phyloP scores from a whole-genome alignment of 441 rosid species.

The Rhodomyrtus psidioides region DNA sequence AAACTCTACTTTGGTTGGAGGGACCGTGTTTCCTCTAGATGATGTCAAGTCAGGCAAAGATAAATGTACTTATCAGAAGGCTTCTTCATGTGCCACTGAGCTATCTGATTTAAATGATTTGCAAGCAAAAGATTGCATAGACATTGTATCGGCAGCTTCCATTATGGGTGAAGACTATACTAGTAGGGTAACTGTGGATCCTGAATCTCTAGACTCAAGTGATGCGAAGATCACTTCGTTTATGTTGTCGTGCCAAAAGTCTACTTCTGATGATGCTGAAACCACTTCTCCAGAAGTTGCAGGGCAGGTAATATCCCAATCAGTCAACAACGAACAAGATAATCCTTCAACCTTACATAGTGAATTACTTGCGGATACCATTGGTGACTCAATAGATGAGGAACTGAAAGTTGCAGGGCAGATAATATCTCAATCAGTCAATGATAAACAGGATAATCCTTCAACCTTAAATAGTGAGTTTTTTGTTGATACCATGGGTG shows the following conservation, averaged over 20 bases:
- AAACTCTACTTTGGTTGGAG: slow-evolving; percentile 5
- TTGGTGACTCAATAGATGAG: slow-evolving; percentile 23
- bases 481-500: slow-evolving; percentile 17
- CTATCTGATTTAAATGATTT: slow-evolving; percentile 1
- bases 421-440: slow-evolving; percentile 9
- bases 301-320: slow-evolving; percentile 8
- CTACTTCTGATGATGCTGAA: slow-evolving; percentile 11
- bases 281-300: slow-evolving; percentile 12
- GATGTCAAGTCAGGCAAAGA: slow-evolving; percentile 10
- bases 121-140: neutral
- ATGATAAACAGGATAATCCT: slow-evolving; percentile 8
- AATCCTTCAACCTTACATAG: slow-evolving; percentile 7
- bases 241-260: slow-evolving; percentile 1
- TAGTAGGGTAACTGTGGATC: neutral
- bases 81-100: slow-evolving; percentile 1
- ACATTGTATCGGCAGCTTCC: neutral
- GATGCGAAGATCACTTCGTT: slow-evolving; percentile 3
- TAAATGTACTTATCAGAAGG: neutral
- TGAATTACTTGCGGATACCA: slow-evolving; percentile 18
- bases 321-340: slow-evolving; percentile 11
- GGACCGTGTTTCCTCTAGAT: slow-evolving; percentile 9
- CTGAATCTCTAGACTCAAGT: slow-evolving; percentile 6
- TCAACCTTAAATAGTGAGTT: slow-evolving; percentile 15
- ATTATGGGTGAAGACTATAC: slow-evolving; percentile 8
- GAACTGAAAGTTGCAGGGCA: slow-evolving; percentile 18